These are phyloP conservation scores for Clathrospora elynae DNA, from an alignment of 2,329 filamentous ascomycete species.

Conservation along the genomic window DNA sequence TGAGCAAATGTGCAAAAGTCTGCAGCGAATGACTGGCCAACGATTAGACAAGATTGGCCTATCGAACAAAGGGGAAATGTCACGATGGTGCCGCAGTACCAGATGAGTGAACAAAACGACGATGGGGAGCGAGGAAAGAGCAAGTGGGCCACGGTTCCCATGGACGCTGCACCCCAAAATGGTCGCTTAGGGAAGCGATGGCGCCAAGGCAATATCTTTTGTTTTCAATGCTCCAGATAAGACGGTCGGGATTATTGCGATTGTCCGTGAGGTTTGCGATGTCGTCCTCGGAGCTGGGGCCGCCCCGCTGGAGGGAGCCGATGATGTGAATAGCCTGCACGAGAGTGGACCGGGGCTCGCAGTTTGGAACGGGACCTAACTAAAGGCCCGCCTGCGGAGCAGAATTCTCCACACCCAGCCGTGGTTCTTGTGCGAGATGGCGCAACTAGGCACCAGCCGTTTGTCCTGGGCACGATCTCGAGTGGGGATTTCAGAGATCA, in stretches of 20 bases:
- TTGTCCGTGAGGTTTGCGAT: not conserved
- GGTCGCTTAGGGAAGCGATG: not conserved
- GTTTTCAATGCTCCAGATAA: not conserved
- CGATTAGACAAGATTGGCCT: not conserved
- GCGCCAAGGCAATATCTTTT: not conserved
- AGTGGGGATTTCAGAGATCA: too few relatives aligned
- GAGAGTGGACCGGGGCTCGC: slow-evolving; percentile 7
- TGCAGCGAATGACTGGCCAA: not conserved
- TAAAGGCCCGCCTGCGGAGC: slow-evolving; percentile 9
- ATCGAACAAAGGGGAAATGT: slow-evolving; percentile 8
- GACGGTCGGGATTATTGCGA: not conserved
- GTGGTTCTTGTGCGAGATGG: slow-evolving; percentile 16
- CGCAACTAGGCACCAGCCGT: too few relatives aligned
- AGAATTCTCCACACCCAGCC: slow-evolving; percentile 16
- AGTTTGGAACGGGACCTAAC: slow-evolving; percentile 10
- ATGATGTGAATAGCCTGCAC: slow-evolving; percentile 5
- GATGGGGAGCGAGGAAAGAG: not conserved
- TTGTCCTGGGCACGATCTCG: too few relatives aligned
- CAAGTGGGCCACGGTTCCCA: slow-evolving; percentile 5
- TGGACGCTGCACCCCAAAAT: not conserved
- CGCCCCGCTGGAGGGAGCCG: not conserved
- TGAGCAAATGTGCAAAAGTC: too few relatives aligned
- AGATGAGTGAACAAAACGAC: too few relatives aligned
- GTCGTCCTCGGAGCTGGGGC: not conserved
- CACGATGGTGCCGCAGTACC: not conserved